These are phyloP conservation scores for Bacterosira constricta DNA, from an alignment of 108 stramenopile genomes.

Conservation along the genomic window DNA sequence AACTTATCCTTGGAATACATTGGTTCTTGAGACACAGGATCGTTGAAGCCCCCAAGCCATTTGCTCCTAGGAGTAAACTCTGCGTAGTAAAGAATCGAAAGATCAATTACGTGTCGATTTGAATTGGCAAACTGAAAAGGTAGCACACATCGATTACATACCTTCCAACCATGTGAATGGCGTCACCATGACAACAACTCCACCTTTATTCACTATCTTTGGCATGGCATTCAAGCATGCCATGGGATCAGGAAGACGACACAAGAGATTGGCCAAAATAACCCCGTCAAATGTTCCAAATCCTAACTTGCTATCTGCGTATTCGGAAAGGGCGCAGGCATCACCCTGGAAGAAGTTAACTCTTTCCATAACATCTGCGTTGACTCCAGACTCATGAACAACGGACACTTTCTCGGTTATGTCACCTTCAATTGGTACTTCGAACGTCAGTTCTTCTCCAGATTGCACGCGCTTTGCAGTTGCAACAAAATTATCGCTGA, in stretches of 20 bases:
- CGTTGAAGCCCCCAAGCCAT: slow-evolving; percentile 86
- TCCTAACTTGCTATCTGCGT: slow-evolving; percentile 38
- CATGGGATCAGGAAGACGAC: slow-evolving; percentile 89
- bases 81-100: not conserved
- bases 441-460: slow-evolving; percentile 64
- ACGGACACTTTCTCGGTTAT: slow-evolving; percentile 67
- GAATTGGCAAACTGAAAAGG: not conserved
- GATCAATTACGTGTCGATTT: not conserved
- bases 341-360: slow-evolving; percentile 89
- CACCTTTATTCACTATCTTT: slow-evolving; percentile 80
- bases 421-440: slow-evolving; percentile 82
- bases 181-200: slow-evolving; percentile 88
- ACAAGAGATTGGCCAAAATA: slow-evolving; percentile 89
- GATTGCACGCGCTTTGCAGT: slow-evolving; percentile 80
- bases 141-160: not conserved
- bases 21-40: slow-evolving; percentile 67
- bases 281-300: slow-evolving; percentile 91
- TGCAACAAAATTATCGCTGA: slow-evolving; percentile 74
- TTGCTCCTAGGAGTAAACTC: slow-evolving; percentile 87
- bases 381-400: slow-evolving; percentile 63
- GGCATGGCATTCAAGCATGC: slow-evolving; percentile 81
- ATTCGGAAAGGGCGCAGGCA: slow-evolving; percentile 77
- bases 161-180: slow-evolving; percentile 89
- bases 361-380: slow-evolving; percentile 47
- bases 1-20: slow-evolving; percentile 80